These are phyloP conservation scores for Neurospora sp. DNA, from an alignment of 495 filamentous ascomycete genomes.

Conservation along the genomic window DNA sequence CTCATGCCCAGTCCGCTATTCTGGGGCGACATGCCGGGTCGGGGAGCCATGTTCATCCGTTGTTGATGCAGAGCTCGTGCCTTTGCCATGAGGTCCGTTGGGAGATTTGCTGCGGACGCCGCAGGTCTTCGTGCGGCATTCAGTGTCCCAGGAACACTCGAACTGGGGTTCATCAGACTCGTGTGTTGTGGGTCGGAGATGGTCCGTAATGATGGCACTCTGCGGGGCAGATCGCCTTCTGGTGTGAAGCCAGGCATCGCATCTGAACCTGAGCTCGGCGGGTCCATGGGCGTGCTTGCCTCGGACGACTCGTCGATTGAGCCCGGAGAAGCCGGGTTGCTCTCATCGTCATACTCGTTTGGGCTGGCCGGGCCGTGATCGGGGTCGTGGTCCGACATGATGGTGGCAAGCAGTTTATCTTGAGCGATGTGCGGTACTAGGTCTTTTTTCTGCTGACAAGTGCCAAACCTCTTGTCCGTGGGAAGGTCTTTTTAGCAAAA, in stretches of 20 bases:
- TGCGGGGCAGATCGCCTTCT: constrained; percentile 22
- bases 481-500: neutral
- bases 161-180: constrained; percentile 57
- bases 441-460: neutral
- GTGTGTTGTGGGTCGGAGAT: constrained; percentile 43
- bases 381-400: constrained; percentile 24
- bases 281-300: constrained; percentile 36
- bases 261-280: constrained; percentile 26
- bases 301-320: constrained; percentile 34
- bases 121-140: constrained; percentile 44
- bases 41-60: constrained; percentile 21
- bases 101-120: constrained; percentile 43
- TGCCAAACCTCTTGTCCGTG: neutral
- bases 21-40: constrained; percentile 5
- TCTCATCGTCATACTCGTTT: constrained; percentile 25
- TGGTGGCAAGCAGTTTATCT: neutral
- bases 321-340: constrained; percentile 29
- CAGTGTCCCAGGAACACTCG: constrained; percentile 70
- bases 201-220: constrained; percentile 45
- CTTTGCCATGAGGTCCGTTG: constrained; percentile 72
- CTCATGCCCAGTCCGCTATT: neutral
- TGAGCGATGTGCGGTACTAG: neutral
- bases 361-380: constrained; percentile 28
- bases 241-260: constrained; percentile 9
- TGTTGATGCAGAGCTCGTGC: constrained; percentile 50